Evolutionary conservation across 768 basidiomycete genomes (phyloP), one percentile per base, ranked within the genome.

Genomic region (Sistotremastrum niveocremeum): DNA sequence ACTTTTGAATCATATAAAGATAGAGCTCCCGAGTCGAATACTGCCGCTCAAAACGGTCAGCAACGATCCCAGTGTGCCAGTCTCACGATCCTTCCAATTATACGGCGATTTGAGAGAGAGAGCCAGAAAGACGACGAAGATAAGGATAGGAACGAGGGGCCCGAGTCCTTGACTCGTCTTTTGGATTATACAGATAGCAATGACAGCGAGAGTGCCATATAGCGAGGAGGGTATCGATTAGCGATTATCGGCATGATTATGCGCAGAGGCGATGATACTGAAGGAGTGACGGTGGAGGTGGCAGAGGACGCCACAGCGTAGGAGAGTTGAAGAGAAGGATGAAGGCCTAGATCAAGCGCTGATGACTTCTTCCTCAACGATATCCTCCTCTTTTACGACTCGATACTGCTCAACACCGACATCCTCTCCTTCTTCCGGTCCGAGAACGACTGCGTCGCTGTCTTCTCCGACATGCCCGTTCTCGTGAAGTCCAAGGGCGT

Each of bases 371-470:
- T 44, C 46, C 12, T 45, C 44, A n/a, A 39, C 45, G 10, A 47
- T 34, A 31, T 41, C 41, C n/a, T 44, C 47, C n/a, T 41, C 45
- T 9, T 11, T 39, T 29, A 36, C 46, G 39, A 47, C 29, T 12
- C n/a, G 9, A 20, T 46, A 11, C 34, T 44, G 20, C 20, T 20
- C 20, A 20, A 20, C 35, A 7, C 31, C 43, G 9, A 47, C 32
- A 8, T 35, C 41, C 29, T 35, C 47, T 0, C 39, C 46, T n/a
- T 43, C 47, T 30, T 47, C 50, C 4, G 33, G 35, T 12, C 32
- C 39, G 38, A 49, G 44, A 33, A 49, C 39, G 44, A 37, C 48
- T 20, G 48, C 48, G 37, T 49, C 48, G 37, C 36, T 44, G 44
- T 44, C 41, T 20, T 36, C 36, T 20, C 20, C 20, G 20, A 20